Evolutionary conservation across 768 basidiomycete genomes (phyloP).

Genomic region (Suillus subaureus): DNA sequence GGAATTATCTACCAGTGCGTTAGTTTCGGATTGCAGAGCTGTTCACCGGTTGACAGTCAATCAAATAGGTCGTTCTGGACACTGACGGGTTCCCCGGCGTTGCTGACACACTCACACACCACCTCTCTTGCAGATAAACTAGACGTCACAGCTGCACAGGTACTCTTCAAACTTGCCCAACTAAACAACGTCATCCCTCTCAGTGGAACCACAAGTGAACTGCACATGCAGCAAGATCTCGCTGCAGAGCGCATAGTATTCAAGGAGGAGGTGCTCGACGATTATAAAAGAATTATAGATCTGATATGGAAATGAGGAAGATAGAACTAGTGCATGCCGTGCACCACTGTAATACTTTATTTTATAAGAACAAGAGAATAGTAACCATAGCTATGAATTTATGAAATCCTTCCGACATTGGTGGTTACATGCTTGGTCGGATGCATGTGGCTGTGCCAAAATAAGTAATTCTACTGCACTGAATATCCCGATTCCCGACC

Average conservation of each 20-base stretch:
- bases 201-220: conserved; percentile 69
- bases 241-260: conserved; percentile 42
- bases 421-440: no score
- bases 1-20: conserved; percentile 74
- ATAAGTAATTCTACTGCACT: no score
- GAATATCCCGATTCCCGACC: no score
- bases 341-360: neutral
- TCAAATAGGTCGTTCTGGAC: conserved; percentile 86
- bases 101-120: conserved; percentile 54
- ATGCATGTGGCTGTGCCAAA: no score
- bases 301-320: conserved; percentile 33
- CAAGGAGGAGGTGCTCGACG: conserved; percentile 29
- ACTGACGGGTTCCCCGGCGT: conserved; percentile 69
- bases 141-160: conserved; percentile 63
- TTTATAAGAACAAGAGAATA: neutral
- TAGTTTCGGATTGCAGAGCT: conserved; percentile 4
- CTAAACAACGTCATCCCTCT: conserved; percentile 67
- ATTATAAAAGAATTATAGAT: conserved; percentile 26
- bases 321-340: neutral
- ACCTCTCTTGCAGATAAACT: conserved; percentile 46
- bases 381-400: neutral
- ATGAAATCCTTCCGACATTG: neutral
- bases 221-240: conserved; percentile 71
- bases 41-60: neutral
- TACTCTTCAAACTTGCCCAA: conserved; percentile 70